These are phyloP conservation scores for Candida railenensis DNA, from an alignment of 805 yeast species.

Conservation along the genomic window DNA sequence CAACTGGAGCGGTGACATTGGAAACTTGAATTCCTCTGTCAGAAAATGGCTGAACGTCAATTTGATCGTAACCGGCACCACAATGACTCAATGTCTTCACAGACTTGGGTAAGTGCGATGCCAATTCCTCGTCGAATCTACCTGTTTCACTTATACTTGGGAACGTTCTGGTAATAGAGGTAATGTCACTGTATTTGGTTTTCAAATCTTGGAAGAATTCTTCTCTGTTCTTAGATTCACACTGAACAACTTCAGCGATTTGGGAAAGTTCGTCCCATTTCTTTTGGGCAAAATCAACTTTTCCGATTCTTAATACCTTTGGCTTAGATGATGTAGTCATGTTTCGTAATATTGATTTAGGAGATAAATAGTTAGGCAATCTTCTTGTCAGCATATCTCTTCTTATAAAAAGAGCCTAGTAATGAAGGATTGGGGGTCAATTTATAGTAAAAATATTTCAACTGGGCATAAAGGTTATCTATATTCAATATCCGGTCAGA, in stretches of 20 bases:
- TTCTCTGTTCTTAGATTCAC: conserved; percentile 33
- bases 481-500: neutral
- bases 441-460: neutral
- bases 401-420: conserved; percentile 3
- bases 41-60: conserved; percentile 54
- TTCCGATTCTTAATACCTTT: conserved; percentile 66
- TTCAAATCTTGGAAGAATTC: conserved; percentile 45
- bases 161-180: conserved; percentile 52
- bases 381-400: neutral
- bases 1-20: conserved; percentile 65
- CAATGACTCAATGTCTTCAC: conserved; percentile 55
- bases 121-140: conserved; percentile 61
- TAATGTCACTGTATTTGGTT: conserved; percentile 43
- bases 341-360: neutral
- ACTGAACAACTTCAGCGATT: conserved; percentile 37
- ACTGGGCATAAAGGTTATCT: too few relatives aligned
- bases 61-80: conserved; percentile 80
- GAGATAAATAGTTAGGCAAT: neutral
- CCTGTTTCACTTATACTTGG: conserved; percentile 55
- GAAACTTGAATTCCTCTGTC: conserved; percentile 60
- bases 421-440: neutral
- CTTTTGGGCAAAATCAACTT: conserved; percentile 54
- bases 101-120: conserved; percentile 51
- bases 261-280: conserved; percentile 62
- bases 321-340: conserved; percentile 34